These are phyloP conservation scores for Amborella trichopoda DNA, from an alignment of 164 flowering plant genomes.

Conservation along the genomic window DNA sequence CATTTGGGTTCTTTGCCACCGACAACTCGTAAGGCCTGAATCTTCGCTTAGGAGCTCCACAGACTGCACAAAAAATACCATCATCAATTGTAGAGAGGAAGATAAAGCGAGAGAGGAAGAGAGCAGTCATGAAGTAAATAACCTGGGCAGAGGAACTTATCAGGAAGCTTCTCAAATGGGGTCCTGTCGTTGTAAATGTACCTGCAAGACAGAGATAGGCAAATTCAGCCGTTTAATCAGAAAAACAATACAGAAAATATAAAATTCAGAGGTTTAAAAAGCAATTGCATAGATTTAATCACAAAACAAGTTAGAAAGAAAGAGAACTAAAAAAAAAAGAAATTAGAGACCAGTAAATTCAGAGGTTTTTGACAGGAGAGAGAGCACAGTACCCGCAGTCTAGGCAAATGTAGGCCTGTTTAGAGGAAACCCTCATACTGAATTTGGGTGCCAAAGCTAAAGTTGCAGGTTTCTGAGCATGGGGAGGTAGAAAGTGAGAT, in stretches of 20 bases:
- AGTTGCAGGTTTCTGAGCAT: conserved; percentile 14
- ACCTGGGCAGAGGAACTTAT: conserved; percentile 93
- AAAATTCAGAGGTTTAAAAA: no score
- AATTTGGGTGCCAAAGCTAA: conserved; percentile 31
- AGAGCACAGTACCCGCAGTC: conserved; percentile 66
- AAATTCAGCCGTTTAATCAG: no score
- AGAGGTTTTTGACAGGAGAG: no score
- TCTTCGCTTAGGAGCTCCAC: conserved; percentile 93
- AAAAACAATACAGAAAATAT: no score
- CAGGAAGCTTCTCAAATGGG: conserved; percentile 86
- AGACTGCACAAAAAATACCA: conserved; percentile 50
- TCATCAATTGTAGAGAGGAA: no score
- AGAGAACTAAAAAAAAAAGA: not conserved
- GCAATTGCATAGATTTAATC: not conserved
- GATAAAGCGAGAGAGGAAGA: no score
- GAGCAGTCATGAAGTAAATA: conserved; percentile 6
- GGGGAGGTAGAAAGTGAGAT: conserved; percentile 16
- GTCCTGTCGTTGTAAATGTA: conserved; percentile 84
- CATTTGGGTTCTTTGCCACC: conserved; percentile 56
- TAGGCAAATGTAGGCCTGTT: conserved; percentile 85
- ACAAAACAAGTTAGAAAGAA: not conserved
- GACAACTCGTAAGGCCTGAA: conserved; percentile 56
- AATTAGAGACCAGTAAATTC: no score
- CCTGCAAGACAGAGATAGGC: no score
- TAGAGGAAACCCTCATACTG: conserved; percentile 70